These are phyloP conservation scores for Strombidium stylifer DNA, from an alignment of 73 alveolate genomes.

Conservation along the genomic window DNA sequence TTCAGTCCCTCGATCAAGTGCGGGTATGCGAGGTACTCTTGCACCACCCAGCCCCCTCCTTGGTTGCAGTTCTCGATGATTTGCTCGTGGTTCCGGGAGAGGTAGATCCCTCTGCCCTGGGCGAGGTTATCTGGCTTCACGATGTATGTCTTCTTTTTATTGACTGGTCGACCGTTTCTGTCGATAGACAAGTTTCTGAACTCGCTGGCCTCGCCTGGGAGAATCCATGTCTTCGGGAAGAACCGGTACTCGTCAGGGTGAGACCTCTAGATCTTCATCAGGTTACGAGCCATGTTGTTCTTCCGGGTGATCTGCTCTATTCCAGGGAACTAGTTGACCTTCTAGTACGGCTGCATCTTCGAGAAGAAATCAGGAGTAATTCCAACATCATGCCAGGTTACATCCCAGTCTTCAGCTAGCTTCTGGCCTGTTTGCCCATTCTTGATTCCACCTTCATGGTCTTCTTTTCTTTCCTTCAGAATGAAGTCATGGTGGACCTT, in stretches of 20 bases:
- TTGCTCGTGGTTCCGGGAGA: slow-evolving; percentile 43
- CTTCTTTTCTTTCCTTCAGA: slow-evolving; percentile 21
- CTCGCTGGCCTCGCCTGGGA: slow-evolving; percentile 74
- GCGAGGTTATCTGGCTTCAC: slow-evolving; percentile 77
- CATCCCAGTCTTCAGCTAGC: slow-evolving; percentile 59
- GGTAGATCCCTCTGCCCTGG: slow-evolving; percentile 62
- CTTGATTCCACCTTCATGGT: slow-evolving; percentile 43
- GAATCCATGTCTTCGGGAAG: slow-evolving; percentile 84
- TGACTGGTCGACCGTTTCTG: slow-evolving; percentile 1
- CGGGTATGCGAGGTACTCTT: slow-evolving; percentile 72
- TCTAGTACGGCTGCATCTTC: slow-evolving; percentile 66
- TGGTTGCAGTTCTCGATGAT: slow-evolving; percentile 7
- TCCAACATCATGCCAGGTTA: slow-evolving; percentile 72
- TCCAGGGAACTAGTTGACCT: slow-evolving; percentile 85
- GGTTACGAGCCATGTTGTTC: slow-evolving; percentile 67
- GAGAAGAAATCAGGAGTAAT: slow-evolving; percentile 63
- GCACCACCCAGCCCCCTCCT: slow-evolving; percentile 50
- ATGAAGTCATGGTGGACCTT: slow-evolving; percentile 14
- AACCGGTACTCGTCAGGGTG: slow-evolving; percentile 71
- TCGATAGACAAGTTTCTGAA: slow-evolving; percentile 55
- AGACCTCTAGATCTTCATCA: slow-evolving; percentile 64
- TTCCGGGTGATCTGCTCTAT: slow-evolving; percentile 72
- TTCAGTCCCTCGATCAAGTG: slow-evolving; percentile 69
- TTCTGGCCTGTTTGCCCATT: slow-evolving; percentile 44
- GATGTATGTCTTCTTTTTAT: slow-evolving; percentile 60